Base-by-base conservation (phyloP, 2,329 filamentous ascomycete species). In the Chrysoporthe deuterocubensis region DNA sequence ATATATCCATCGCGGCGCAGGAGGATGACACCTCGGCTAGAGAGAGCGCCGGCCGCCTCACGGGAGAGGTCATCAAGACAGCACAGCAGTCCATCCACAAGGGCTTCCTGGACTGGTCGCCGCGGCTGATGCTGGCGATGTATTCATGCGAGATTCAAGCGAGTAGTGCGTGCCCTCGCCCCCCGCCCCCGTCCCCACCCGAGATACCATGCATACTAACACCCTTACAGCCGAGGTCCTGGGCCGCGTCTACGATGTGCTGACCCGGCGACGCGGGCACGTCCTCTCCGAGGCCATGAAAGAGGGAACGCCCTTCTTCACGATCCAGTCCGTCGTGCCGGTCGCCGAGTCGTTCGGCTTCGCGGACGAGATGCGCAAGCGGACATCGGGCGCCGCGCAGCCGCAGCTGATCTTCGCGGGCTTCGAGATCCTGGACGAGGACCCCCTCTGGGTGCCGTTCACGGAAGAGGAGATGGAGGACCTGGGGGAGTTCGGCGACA, bases 141-240 rank as follows among this genome's bases (percentile, higher is more conserved):
- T 99, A 99, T 82, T 93, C 89, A 66, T 97, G 95, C 78, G 96
- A 98, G 78, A 98, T 99, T 75, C 96, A 98, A 85, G 94, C 95
- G 42, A 94, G 92, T 32, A 95, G 89, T 91, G 84, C 78, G 87
- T 81, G 32, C 43, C n/a, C 34, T 21, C 61, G 34, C 60, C 44
- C 26, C 62, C 58, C n/a, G n/a, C 42, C 59, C 6, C n/a, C 59
- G 42, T 13, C 59, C 42, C 62, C n/a, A 21, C 58, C 34, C 62
- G 54, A 18, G 18, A 26, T n/a, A 57, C 57, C 21, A 32, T 50
- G 32, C 16, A 69, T 62, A 71, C 67, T 69, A 54, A 70, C 69
- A 71, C 64, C 54, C 42, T 18, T 60, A 77, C 73, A 89, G 89
- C 94, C 74, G 96, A 98, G 79, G 96, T 98, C 54, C 89, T 99